Evolutionary conservation across 2,329 filamentous ascomycete genomes (phyloP), one percentile per base, ranked within the genome.

Genomic region (Orbilia brochopaga): DNA sequence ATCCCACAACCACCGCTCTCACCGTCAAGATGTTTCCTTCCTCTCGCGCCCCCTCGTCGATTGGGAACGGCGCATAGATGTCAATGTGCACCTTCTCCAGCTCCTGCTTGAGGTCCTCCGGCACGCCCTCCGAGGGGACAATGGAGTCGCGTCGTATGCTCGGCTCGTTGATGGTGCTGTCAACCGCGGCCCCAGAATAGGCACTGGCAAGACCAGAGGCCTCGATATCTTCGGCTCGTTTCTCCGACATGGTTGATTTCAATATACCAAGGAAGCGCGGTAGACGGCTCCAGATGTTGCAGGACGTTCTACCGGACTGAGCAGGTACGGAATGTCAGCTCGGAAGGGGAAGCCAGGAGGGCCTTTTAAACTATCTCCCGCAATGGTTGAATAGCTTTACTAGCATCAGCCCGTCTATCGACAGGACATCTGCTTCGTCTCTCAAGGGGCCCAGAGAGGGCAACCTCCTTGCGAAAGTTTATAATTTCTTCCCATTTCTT

Each of bases 1-100:
- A 81, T 51, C 86, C 85, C 35, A 85, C 79, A 42, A 86, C 64
- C 23, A 87, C 78, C 15, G 85, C 85, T 50, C 85, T 82, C 35
- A 84, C 75, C 6, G 85, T 87, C 51, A 87, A 75, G 56, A 86
- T 84, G 73, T 81, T 79, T 11, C 79, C 76, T 74, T 83, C 81
- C 58, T 83, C 81, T 48, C 77, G 75, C n/a, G 81, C 74, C 17
- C 80, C 79, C 74, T 81, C 80, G 30, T 80, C 75, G 0, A 78
- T 74, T 11, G 81, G 81, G 52, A 83, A 81, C 24, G 81, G 81
- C 30, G 70, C 59, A 54, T 75, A 77, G 21, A 74, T 73, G 46
- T 77, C 75, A 7, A 73, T 58, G 15, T 75, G 70, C 17, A 55
- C 35, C 56, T 70, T 62, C 27, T 69, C 73, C 6, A 75, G 54